phyloP scores from a whole-genome alignment of 352 stramenopile species.

The Globisporangium polare region DNA sequence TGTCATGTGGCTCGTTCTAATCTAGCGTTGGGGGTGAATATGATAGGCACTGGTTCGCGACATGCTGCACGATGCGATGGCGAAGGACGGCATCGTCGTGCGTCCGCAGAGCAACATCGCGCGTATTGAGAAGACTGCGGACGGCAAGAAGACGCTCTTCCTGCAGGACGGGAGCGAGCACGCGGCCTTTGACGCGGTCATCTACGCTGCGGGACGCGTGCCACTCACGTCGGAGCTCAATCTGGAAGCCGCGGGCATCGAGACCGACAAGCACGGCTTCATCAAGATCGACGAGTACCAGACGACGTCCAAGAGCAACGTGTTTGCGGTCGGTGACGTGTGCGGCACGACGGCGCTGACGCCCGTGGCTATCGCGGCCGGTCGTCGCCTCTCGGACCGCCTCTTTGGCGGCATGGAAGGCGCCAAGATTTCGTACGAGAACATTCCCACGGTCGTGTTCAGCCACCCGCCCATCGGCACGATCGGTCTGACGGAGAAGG shows the following conservation, averaged over 20 bases:
- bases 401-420: conserved; percentile 74
- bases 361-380: conserved; percentile 84
- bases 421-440: conserved; percentile 82
- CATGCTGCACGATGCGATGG: conserved; percentile 57
- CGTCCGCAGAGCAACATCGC: conserved; percentile 42
- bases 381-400: conserved; percentile 77
- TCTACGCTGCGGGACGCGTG: conserved; percentile 80
- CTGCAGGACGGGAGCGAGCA: conserved; percentile 36
- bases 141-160: conserved; percentile 58
- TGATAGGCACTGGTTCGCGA: conserved; percentile 36
- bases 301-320: conserved; percentile 79
- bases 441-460: conserved; percentile 95
- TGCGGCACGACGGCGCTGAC: conserved; percentile 70
- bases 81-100: conserved; percentile 47
- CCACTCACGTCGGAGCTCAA: conserved; percentile 51
- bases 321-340: conserved; percentile 81
- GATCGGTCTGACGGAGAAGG: conserved; percentile 89
- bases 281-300: conserved; percentile 89
- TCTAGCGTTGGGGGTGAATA: neutral
- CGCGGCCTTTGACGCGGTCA: conserved; percentile 71
- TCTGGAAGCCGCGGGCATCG: conserved; percentile 66
- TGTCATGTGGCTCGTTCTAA: neutral
- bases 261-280: conserved; percentile 56
- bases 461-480: conserved; percentile 95
- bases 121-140: conserved; percentile 29